Conservation (phyloP, 1,284 basidiomycete species). For the Trametes sp. region DNA sequence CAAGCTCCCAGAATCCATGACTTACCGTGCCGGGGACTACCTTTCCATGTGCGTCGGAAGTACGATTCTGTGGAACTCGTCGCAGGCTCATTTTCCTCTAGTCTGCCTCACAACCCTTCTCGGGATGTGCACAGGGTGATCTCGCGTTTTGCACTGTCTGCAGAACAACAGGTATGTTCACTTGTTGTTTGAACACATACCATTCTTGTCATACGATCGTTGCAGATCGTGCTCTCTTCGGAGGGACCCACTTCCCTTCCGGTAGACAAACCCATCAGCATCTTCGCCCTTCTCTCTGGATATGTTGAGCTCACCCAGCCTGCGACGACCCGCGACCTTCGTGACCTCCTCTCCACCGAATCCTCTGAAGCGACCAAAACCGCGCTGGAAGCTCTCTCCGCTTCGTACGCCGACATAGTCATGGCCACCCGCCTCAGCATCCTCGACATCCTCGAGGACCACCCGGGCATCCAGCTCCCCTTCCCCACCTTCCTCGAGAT, state of each 20-base stretch:
- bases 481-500: constrained; percentile 51
- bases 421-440: constrained; percentile 50
- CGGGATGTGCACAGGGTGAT: constrained; percentile 50
- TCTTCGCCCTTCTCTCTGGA: constrained; percentile 48
- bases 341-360: constrained; percentile 24
- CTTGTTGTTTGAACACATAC: too few relatives aligned
- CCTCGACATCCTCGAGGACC: constrained; percentile 53
- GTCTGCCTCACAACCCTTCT: constrained; percentile 50
- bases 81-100: constrained; percentile 22
- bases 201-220: background rate
- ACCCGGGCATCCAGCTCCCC: constrained; percentile 49
- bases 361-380: constrained; percentile 30
- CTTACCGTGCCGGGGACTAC: constrained; percentile 56
- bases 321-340: constrained; percentile 49
- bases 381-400: constrained; percentile 40
- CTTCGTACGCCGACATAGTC: constrained; percentile 47
- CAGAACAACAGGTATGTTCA: constrained; percentile 49
- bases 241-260: constrained; percentile 52
- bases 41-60: constrained; percentile 49
- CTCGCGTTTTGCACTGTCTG: constrained; percentile 47
- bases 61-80: too few relatives aligned
- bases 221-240: constrained; percentile 49
- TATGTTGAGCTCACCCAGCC: constrained; percentile 59
- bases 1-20: constrained; percentile 51
- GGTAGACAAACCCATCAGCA: constrained; percentile 45